phyloP scores from a whole-genome alignment of 2,329 filamentous ascomycete species.

The Aspergillus sp. region DNA sequence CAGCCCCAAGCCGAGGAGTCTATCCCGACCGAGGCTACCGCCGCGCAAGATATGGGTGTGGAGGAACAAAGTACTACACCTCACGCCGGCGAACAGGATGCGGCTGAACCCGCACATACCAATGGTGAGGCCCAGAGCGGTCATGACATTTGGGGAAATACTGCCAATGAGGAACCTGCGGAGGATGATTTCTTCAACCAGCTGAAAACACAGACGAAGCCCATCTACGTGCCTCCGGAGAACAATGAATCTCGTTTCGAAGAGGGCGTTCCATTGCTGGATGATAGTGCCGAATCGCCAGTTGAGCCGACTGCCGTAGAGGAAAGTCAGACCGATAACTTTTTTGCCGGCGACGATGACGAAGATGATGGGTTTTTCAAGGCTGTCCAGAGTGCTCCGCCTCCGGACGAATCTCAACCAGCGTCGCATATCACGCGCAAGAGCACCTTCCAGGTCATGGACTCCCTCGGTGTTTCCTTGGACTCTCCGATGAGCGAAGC shows the following conservation, averaged over 20 bases:
- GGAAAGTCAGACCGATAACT: conserved; percentile 27
- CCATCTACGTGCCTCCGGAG: conserved; percentile 40
- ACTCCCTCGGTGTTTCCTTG: conserved; percentile 47
- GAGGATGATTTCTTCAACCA: conserved; percentile 63
- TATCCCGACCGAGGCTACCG: neutral
- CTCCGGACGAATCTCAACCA: conserved; percentile 15
- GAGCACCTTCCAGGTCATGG: conserved; percentile 68
- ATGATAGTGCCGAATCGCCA: conserved; percentile 43
- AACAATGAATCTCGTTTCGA: conserved; percentile 63
- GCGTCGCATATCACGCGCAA: conserved; percentile 60
- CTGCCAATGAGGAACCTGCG: conserved; percentile 46
- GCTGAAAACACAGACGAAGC: conserved; percentile 44
- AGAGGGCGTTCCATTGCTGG: conserved; percentile 65
- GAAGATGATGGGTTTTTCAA: conserved; percentile 43
- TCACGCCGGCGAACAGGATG: conserved; percentile 5
- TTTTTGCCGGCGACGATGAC: conserved; percentile 43
- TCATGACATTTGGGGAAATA: conserved; percentile 47
- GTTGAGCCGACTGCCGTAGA: conserved; percentile 28
- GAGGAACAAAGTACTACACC: conserved; percentile 2
- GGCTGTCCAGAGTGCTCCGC: conserved; percentile 22
- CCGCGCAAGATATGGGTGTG: neutral
- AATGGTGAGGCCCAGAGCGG: conserved; percentile 20
- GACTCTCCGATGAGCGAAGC: conserved; percentile 30
- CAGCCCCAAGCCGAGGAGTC: neutral
- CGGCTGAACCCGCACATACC: conserved; percentile 6